These are phyloP conservation scores for Didymella pomorum DNA, from an alignment of 2,329 filamentous ascomycete genomes.

Conservation along the genomic window DNA sequence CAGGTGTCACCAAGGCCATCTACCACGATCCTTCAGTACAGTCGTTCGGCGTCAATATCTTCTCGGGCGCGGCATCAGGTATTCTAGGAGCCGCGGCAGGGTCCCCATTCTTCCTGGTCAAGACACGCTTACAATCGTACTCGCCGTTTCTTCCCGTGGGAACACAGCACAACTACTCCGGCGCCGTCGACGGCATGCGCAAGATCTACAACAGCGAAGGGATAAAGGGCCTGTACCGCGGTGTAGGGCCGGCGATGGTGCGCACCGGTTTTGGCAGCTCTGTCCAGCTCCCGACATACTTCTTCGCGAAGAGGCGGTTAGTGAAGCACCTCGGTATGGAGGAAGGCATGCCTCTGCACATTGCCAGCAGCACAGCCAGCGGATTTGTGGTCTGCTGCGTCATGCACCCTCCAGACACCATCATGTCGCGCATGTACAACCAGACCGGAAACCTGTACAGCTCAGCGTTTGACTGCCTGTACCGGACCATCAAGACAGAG, in stretches of 20 bases:
- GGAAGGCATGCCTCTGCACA: constrained; percentile 87
- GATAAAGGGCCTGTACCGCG: constrained; percentile 82
- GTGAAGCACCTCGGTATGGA: constrained; percentile 85
- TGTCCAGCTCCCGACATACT: constrained; percentile 96
- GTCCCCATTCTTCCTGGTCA: constrained; percentile 96
- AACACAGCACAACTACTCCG: constrained; percentile 93
- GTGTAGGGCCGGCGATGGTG: constrained; percentile 92
- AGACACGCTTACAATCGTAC: constrained; percentile 93
- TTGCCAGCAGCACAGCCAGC: constrained; percentile 86
- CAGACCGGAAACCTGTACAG: constrained; percentile 97
- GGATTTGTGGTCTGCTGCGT: constrained; percentile 97
- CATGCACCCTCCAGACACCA: constrained; percentile 98
- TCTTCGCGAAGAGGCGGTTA: constrained; percentile 90
- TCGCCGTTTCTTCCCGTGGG: constrained; percentile 92
- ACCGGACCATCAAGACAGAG: constrained; percentile 90
- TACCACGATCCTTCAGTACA: constrained; percentile 79
- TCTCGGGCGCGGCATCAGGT: constrained; percentile 87
- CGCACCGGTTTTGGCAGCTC: constrained; percentile 94
- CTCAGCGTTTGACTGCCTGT: constrained; percentile 89
- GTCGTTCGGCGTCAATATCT: constrained; percentile 89
- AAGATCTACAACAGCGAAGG: constrained; percentile 84
- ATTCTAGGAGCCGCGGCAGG: constrained; percentile 92
- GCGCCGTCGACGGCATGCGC: constrained; percentile 81
- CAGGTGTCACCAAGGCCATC: constrained; percentile 71
- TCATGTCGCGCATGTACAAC: constrained; percentile 99